Evolutionary conservation across 148 eudicot species (phyloP), one percentile per base, ranked within the genome.

Genomic region (Fagopyrum esculentum): DNA sequence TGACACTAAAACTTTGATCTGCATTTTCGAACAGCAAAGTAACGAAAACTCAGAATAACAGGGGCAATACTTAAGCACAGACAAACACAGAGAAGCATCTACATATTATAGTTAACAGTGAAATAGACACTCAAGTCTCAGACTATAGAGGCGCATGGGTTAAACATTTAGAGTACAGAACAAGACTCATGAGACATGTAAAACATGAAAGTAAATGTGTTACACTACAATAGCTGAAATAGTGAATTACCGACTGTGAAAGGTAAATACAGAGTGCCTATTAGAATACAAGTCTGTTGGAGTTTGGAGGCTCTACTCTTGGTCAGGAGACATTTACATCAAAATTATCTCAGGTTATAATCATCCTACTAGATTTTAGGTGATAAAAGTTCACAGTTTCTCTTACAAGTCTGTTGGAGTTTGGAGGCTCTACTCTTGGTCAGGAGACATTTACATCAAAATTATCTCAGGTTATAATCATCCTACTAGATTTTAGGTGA

Each of bases 1-100:
- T 85, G 84, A 86, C 55, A 95, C 84, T 80, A 95, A 93, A 69
- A 88, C 87, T 87, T 85, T 95, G 56, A 95, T 89, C 99, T 95
- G 96, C 86, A 87, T 46, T 60, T 57, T 3, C 10, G 30, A 69
- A n/a, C 16, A 46, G 49, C 17, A 71, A 13, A 74, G 16, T 4
- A 59, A 44, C 8, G 69, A 46, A 68, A 45, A 35, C 44, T 63
- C 45, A 30, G 69, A 5, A 6, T 56, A 61, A 63, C 69, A 35
- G 35, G 69, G 61, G 45, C 22, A 63, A 63, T 63, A 63, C 35
- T 63, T 35, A 63, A 63, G 45, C 44, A 63, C 69, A 63, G 16
- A 56, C 29, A 56, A 49, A 13, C 61, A 56, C 22, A 56, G 6
- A 63, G 6, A 63, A 63, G 45, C 45, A 63, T 63, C 44, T 63